Evolutionary conservation across 2,329 filamentous ascomycete genomes (phyloP), one percentile per base, ranked within the genome.

Genomic region (Penicillium psychrosexuale): DNA sequence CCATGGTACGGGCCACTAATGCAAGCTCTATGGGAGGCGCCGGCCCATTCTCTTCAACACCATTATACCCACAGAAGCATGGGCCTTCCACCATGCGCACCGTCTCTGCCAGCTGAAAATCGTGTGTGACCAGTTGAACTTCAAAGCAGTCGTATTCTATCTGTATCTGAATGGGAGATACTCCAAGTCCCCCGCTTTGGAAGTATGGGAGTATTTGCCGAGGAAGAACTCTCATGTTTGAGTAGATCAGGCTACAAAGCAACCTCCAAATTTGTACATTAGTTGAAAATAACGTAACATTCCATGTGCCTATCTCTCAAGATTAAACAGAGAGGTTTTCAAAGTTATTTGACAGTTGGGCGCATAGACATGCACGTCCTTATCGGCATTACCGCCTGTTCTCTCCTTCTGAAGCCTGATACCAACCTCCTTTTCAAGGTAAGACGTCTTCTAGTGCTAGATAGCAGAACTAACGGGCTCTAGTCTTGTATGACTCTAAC

Each of bases 321-420:
- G 31, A 54, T 33, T 17, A 43, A 31, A 24, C 46, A 38, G 24
- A 22, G 22, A 42, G 17, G 27, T 15, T 19, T 24, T 40, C 27
- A 12, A 3, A 30, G 8, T 40, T 12, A 24, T 8, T 13, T 24
- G 13, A 33, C 45, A 17, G 9, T 17, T 42, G 8, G n/a, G 47
- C 61, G 57, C 56, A 60, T 19, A 19, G 19, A 19, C 19, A 19
- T 19, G 19, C 19, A 19, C 19, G 19, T 19, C 19, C 40, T 43
- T 44, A 44, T 19, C 42, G n/a, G 13, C 6, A 19, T 31, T 13
- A n/a, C 15, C 27, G 27, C 58, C 58, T 53, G 3, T 55, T 48
- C 53, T 51, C 44, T 54, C 57, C 53, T 53, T 15, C 34, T 19
- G 5, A 34, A 8, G 36, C 55, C n/a, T 44, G n/a, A 28, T 24